Base-by-base conservation (phyloP, 2,329 filamentous ascomycete genomes). In the Curvularia spicifera region DNA sequence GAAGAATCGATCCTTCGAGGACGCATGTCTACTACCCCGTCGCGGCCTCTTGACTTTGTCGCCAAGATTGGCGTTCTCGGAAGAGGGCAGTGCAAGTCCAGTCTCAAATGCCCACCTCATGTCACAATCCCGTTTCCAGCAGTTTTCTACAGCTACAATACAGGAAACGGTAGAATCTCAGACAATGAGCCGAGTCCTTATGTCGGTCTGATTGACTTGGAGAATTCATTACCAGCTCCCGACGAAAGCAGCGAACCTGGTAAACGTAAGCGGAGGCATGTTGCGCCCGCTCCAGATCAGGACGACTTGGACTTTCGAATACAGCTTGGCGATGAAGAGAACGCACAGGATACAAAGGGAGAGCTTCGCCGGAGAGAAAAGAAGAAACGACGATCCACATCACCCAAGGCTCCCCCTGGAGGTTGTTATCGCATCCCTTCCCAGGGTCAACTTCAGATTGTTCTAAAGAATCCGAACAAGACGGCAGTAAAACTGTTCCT, bases 391-490 rank as follows among this genome's bases (percentile, higher is more conserved):
- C 82, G 85, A 29, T 79, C 80, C 9, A 71, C 75, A 5, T 81
- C 79, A 7, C 85, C 86, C 1, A 88, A 85, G 76, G 86, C 89
- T 15, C 91, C 93, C 0, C 90, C 91, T 0, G 92, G 93, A 7
- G 94, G 95, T 35, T 91, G 91, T 71, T 99, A 98, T 75, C 89
- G 95, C 43, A 97, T 99, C 52, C 95, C 95, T 0, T 89, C 95
- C 71, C 90, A 93, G 75, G 95, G 95, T 0, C 95, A 98, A 76
- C 82, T 99, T 13, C 95, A 99, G 70, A 96, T 99, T 63, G 89
- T 99, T 61, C 91, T 99, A 75, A 98, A 98, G 76, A 99, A 98
- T 70, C 94, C 93, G 15, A 97, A 98, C 79, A 98, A 98, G 74
- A 98, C 95, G 3, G 95, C 95, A 1, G 94, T 98, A 53, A 98